phyloP scores from a whole-genome alignment of 345 rosid genomes.

The Anacardium occidentale region DNA sequence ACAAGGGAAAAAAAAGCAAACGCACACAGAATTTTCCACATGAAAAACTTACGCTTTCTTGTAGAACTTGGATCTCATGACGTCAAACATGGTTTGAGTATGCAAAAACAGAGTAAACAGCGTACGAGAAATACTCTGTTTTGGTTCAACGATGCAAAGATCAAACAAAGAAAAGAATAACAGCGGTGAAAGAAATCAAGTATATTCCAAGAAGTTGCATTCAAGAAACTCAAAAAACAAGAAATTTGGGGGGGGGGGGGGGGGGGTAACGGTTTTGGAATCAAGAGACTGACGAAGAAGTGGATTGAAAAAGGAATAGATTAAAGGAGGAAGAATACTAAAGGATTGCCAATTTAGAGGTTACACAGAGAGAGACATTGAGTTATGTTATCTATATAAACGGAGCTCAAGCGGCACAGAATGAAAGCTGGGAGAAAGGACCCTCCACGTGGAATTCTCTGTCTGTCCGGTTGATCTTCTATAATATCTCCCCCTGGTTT shows the following conservation, averaged over 20 bases:
- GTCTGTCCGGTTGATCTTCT: no score
- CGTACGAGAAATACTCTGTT: not conserved
- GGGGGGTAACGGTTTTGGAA: not conserved
- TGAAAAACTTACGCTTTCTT: slow-evolving; percentile 29
- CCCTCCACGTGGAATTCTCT: no score
- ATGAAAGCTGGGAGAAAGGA: not conserved
- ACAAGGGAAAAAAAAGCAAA: not conserved
- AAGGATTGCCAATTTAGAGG: not conserved
- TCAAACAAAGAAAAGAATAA: not conserved
- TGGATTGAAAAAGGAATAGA: not conserved
- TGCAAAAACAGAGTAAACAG: not conserved
- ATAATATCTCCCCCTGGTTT: no score
- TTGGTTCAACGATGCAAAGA: not conserved
- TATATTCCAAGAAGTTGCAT: slow-evolving; percentile 17
- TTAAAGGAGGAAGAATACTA: not conserved
- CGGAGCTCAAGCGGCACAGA: not conserved
- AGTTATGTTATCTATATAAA: not conserved
- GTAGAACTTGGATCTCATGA: slow-evolving; percentile 37
- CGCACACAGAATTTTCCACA: not conserved
- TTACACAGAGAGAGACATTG: not conserved
- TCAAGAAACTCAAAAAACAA: slow-evolving; percentile 2
- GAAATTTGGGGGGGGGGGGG: slow-evolving; percentile 8
- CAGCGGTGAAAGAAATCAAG: not conserved
- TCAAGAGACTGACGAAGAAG: not conserved
- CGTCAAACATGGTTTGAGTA: slow-evolving; percentile 32